These are phyloP conservation scores for Eucalyptus regnans DNA, from an alignment of 345 rosid species.

Conservation along the genomic window DNA sequence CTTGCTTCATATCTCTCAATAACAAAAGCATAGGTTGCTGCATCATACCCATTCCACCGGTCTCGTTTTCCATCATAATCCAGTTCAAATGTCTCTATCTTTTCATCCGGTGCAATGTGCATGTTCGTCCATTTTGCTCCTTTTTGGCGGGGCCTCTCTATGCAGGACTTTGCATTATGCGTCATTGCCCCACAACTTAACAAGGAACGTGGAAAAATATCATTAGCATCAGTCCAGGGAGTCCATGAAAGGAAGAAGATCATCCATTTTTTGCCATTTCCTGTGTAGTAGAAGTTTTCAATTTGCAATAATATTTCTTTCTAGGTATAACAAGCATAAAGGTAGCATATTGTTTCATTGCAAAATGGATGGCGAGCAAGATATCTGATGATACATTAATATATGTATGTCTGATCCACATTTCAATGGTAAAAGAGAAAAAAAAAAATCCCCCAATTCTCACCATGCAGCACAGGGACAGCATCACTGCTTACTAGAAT, in stretches of 20 bases:
- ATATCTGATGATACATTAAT: neutral
- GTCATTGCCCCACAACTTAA: conserved; percentile 83
- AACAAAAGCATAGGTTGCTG: conserved; percentile 51
- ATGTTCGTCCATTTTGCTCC: conserved; percentile 66
- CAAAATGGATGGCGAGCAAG: neutral
- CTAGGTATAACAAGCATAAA: neutral
- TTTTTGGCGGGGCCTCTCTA: conserved; percentile 63
- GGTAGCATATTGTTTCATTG: neutral
- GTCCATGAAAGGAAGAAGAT: neutral
- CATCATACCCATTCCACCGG: conserved; percentile 75
- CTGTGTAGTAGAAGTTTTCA: neutral
- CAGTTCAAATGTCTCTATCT: conserved; percentile 62
- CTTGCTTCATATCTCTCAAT: conserved; percentile 77
- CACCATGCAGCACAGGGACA: neutral
- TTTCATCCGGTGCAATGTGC: conserved; percentile 80
- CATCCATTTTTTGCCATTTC: neutral
- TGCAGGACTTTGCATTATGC: conserved; percentile 51
- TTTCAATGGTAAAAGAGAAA: neutral
- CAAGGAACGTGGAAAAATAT: neutral
- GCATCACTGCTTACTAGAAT: neutral
- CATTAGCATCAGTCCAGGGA: neutral
- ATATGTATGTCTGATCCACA: neutral
- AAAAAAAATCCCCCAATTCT: neutral
- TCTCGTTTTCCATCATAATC: conserved; percentile 86
- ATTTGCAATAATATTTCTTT: neutral